Base-by-base conservation (phyloP, 371 early-diverging fungal species). In the Smittium mucronatum region DNA sequence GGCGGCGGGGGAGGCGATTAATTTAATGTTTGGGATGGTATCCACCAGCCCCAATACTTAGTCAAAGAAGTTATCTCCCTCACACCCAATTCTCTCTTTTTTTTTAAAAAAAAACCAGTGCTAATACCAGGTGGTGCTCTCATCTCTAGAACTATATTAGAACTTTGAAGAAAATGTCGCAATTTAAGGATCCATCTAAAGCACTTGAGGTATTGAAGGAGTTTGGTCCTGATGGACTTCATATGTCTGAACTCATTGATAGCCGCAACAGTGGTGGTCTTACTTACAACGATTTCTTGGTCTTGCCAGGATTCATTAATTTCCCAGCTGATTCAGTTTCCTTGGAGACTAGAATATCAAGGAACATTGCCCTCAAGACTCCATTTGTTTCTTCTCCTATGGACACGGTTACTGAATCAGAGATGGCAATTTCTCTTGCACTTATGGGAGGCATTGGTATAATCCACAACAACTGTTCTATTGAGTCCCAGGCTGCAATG, bases 351-450 rank as follows among this genome's bases (percentile, higher is more conserved):
- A 87, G 85, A 79, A 86, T 97, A 72, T 94, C 95, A 33, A 90
- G 85, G 81, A 86, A 92, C 71, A 90, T 91, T 74, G 81, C 85
- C 64, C 82, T 95, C 79, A 91, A 90, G 82, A 89, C 92, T 30
- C 97, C 97, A 15, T 90, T 97, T 79, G 76, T 95, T 78, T 92
- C 93, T 31, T 88, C 89, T 71, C 95, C 97, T 72, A 97, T 97
- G 97, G 97, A 97, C 81, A 97, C 97, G 61, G 97, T 97, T 36
- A 95, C 97, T 36, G 97, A 97, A 82, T 81, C 92, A 34, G 88
- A 91, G 31, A 97, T 97, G 97, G 97, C 95, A 70, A 93, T 95
- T 75, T 87, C 91, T 73, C 93, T 97, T 93, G 96, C 96, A 82
- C 81, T 93, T 58, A 77, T 93, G 73, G 98, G 98, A 72, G 98